Percentiles rank a stretch among this genome's conserved stretches.
Conservation (phyloP, 768 basidiomycete genomes). For the Lactarius pseudohatsudake region DNA sequence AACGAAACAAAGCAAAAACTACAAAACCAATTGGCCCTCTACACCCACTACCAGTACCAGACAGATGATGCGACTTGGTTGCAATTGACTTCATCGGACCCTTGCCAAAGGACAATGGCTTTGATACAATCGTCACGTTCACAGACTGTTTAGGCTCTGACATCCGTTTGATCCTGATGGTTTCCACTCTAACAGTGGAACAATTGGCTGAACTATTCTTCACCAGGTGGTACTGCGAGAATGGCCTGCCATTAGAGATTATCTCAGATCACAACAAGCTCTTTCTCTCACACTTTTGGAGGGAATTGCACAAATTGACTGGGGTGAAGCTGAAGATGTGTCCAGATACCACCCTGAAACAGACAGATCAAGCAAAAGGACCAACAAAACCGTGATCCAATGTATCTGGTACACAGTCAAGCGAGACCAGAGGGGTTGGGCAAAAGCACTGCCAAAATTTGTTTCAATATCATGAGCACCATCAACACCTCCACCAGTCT, state of each 20-base stretch:
- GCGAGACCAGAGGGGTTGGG: neutral
- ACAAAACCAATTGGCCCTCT: too few species aligned
- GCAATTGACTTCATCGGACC: conserved; percentile 31
- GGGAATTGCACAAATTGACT: neutral
- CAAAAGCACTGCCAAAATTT: too few species aligned
- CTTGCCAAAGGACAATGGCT: conserved; percentile 17
- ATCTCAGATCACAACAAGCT: neutral
- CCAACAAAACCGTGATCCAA: neutral
- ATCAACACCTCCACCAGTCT: too few species aligned
- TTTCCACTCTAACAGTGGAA: neutral
- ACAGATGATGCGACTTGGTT: conserved; percentile 26
- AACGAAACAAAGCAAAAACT: too few species aligned
- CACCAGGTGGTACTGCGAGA: neutral
- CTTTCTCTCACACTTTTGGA: conserved; percentile 6
- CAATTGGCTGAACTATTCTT: neutral
- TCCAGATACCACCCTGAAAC: conserved; percentile 2
- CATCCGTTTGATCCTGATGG: neutral
- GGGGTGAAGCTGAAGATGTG: neutral
- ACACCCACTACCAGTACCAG: conserved; percentile 13
- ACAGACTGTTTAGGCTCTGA: neutral
- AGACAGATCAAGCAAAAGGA: neutral
- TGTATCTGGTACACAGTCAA: neutral
- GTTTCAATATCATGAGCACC: too few species aligned
- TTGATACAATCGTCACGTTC: conserved; percentile 20
- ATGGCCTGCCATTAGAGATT: neutral